Conservation (phyloP, 208 protist genomes). For the Trichomonas vaginalis region DNA sequence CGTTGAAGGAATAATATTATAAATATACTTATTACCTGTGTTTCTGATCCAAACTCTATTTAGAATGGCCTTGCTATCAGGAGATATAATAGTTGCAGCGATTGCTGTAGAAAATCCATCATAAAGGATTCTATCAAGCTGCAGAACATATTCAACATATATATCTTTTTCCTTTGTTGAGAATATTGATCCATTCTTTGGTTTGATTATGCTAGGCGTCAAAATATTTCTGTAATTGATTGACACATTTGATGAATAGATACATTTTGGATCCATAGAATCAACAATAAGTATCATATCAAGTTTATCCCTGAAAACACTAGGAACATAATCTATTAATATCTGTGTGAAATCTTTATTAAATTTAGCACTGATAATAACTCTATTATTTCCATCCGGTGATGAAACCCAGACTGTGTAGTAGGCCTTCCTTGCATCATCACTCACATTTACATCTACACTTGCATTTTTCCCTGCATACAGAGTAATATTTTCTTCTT, state of each 20-base stretch:
- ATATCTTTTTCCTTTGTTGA: not conserved
- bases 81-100: not conserved
- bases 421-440: not conserved
- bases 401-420: not conserved
- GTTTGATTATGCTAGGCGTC: not conserved
- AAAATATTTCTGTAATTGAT: not conserved
- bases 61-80: not conserved
- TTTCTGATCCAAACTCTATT: not conserved
- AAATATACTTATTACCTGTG: not conserved
- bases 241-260: not conserved
- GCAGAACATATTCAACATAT: not conserved
- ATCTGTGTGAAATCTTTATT: not conserved
- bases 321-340: not conserved
- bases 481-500: too few relatives aligned
- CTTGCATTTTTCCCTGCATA: not conserved
- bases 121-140: not conserved
- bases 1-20: not conserved
- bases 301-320: not conserved
- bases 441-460: not conserved
- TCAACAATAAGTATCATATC: not conserved
- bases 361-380: not conserved
- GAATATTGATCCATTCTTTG: not conserved
- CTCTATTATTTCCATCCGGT: not conserved
- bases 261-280: not conserved
- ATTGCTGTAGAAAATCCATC: constrained; percentile 10